Percentiles rank a stretch among this genome's conserved stretches.
These are phyloP conservation scores for Phaffomyces opuntiae DNA, from an alignment of 805 yeast species.

Conservation along the genomic window DNA sequence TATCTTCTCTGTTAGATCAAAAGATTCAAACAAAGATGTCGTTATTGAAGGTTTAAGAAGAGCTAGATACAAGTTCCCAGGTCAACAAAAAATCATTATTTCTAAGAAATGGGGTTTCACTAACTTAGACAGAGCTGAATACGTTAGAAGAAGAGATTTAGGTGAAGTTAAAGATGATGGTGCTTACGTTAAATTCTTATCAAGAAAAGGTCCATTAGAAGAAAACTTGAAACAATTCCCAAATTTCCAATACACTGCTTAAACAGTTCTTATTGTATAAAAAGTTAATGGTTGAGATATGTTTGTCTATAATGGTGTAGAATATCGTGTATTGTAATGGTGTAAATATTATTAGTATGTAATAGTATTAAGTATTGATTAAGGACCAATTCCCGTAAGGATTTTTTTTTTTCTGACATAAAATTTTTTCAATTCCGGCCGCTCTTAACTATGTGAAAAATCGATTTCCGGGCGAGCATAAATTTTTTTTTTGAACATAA, in stretches of 20 bases:
- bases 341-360: no score
- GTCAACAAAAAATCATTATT: constrained; percentile 98
- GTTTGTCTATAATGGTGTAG: background rate
- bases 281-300: constrained; percentile 1
- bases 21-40: constrained; percentile 95
- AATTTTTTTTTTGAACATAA: no score
- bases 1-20: constrained; percentile 96
- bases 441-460: no score
- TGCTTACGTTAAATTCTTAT: constrained; percentile 98
- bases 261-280: constrained; percentile 14
- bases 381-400: no score
- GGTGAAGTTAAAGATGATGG: constrained; percentile 99
- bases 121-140: constrained; percentile 95
- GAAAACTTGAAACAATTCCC: constrained; percentile 92
- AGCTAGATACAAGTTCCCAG: constrained; percentile 99
- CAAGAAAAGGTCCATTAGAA: constrained; percentile 93
- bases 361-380: no score
- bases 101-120: constrained; percentile 99
- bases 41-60: constrained; percentile 99
- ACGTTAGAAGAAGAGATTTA: constrained; percentile 80
- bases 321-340: no score
- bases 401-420: no score
- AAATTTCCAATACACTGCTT: constrained; percentile 48
- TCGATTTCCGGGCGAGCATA: no score
- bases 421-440: no score